phyloP scores from a whole-genome alignment of 306 rosid species.

The Abrus precatorius region DNA sequence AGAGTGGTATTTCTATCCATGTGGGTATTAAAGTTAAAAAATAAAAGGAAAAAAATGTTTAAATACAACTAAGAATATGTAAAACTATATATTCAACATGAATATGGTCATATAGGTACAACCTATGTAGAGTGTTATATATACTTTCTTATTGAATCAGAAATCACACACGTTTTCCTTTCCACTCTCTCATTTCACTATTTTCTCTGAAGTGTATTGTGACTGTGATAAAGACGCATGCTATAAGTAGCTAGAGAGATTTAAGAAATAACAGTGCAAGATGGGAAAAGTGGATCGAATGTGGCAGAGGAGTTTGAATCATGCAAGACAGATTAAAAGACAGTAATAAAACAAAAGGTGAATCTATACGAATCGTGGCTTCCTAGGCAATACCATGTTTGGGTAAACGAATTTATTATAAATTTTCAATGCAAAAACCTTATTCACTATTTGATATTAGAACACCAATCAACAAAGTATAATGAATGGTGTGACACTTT shows the following conservation, averaged over 20 bases:
- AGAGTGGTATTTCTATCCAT: background rate
- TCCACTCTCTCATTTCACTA: conserved; percentile 8
- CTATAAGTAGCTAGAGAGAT: conserved; percentile 25
- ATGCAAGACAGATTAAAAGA: conserved; percentile 43
- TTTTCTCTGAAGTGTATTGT: conserved; percentile 5
- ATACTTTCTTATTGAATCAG: background rate
- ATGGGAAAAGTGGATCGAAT: conserved; percentile 26
- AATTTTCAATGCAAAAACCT: background rate
- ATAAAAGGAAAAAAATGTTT: background rate
- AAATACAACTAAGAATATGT: background rate
- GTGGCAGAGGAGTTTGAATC: conserved; percentile 45
- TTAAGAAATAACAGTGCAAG: conserved; percentile 26
- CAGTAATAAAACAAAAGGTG: conserved; percentile 27
- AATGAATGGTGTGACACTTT: background rate
- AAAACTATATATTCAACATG: background rate
- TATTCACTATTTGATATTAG: background rate
- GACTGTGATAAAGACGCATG: conserved; percentile 20
- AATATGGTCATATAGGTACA: background rate
- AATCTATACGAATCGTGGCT: conserved; percentile 56
- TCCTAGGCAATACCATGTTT: conserved; percentile 73
- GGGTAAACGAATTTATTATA: conserved; percentile 38
- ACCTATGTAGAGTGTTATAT: background rate
- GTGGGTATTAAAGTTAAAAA: background rate
- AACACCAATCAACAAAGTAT: background rate
- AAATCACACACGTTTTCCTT: conserved; percentile 1